Evolutionary conservation across 2,329 filamentous ascomycete genomes (phyloP).

Genomic region (Lachnellula cervina): DNA sequence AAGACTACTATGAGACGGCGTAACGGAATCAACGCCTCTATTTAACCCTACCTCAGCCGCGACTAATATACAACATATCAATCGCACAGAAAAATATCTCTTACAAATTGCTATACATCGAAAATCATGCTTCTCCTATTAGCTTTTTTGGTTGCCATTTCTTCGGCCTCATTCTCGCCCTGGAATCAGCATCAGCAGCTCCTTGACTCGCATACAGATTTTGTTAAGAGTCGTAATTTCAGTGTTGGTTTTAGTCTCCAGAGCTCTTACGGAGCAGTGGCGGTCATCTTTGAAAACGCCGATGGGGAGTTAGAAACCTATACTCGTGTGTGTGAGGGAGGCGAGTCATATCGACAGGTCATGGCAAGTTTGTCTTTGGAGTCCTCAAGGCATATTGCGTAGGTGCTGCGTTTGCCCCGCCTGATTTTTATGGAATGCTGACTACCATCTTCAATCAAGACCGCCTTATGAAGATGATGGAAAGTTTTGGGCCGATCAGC

Average conservation of each 20-base stretch:
- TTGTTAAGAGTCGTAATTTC: neutral
- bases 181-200: neutral
- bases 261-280: slow-evolving; percentile 5
- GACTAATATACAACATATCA: too few species aligned
- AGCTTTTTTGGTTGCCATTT: too few species aligned
- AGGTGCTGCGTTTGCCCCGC: too few species aligned
- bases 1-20: too few species aligned
- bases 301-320: neutral
- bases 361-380: slow-evolving; percentile 6
- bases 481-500: neutral
- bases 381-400: slow-evolving; percentile 8
- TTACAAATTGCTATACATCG: too few species aligned
- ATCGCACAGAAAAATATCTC: too few species aligned
- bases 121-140: too few species aligned
- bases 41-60: too few species aligned
- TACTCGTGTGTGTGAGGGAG: slow-evolving; percentile 1
- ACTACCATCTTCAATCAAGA: neutral
- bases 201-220: neutral
- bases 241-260: slow-evolving; percentile 9
- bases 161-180: too few species aligned
- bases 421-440: too few species aligned
- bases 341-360: neutral
- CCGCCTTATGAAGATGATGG: slow-evolving; percentile 5
- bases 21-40: too few species aligned
- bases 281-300: slow-evolving; percentile 1